phyloP scores from a whole-genome alignment of 192 early-diverging fungal species.

The Entomortierella beljakovae region DNA sequence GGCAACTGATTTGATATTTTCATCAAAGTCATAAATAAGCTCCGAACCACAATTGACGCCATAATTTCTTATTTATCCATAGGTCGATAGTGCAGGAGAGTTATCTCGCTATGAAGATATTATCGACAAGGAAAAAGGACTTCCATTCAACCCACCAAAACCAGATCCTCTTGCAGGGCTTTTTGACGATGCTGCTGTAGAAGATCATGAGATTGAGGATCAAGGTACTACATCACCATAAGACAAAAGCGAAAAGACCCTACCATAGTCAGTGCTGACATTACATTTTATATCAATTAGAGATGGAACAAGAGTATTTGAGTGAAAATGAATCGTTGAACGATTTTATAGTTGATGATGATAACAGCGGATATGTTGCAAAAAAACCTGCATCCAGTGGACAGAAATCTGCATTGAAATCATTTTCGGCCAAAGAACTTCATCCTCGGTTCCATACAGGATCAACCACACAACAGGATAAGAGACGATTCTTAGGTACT shows the following conservation, averaged over 20 bases:
- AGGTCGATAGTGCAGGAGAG: constrained; percentile 66
- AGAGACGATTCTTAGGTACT: constrained; percentile 68
- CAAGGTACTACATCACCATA: constrained; percentile 9
- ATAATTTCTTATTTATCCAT: background rate
- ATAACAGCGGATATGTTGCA: constrained; percentile 78
- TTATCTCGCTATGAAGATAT: constrained; percentile 70
- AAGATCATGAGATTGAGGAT: constrained; percentile 11
- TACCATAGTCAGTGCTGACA: no score
- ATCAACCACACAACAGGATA: constrained; percentile 69
- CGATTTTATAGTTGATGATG: constrained; percentile 93
- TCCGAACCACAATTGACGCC: background rate
- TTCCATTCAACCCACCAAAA: constrained; percentile 41
- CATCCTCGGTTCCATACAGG: constrained; percentile 90
- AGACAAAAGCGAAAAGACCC: no score
- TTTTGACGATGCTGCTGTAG: constrained; percentile 58
- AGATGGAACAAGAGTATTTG: constrained; percentile 41
- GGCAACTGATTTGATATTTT: background rate
- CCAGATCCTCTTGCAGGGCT: constrained; percentile 43
- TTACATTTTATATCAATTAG: no score
- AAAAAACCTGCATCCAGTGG: background rate
- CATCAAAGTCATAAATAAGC: background rate
- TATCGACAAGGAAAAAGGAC: constrained; percentile 57
- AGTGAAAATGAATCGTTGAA: constrained; percentile 70
- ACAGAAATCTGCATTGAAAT: background rate
- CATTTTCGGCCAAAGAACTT: constrained; percentile 23